phyloP scores from a whole-genome alignment of 345 rosid genomes.

The Camelina neglecta region DNA sequence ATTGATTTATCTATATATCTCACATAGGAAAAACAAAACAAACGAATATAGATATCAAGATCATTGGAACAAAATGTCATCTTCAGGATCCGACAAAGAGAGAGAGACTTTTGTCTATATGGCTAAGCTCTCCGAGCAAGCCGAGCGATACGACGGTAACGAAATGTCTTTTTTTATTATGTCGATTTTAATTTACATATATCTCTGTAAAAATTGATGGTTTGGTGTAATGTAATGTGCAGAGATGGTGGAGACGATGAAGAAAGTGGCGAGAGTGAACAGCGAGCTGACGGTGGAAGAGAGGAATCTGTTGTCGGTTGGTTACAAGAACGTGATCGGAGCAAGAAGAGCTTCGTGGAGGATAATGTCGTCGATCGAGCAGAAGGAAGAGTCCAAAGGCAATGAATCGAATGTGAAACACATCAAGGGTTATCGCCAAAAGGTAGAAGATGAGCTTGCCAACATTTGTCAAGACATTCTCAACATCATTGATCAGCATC shows the following conservation, averaged over 20 bases:
- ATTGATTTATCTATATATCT: not conserved
- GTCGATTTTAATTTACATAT: not conserved
- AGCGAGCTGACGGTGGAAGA: conserved; percentile 95
- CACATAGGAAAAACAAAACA: not conserved
- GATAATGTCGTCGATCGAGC: conserved; percentile 96
- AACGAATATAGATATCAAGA: not conserved
- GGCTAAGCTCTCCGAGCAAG: conserved; percentile 97
- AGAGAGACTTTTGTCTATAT: conserved; percentile 81
- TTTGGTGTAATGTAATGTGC: conserved; percentile 14
- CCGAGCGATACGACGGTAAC: conserved; percentile 90
- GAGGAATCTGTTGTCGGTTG: conserved; percentile 95
- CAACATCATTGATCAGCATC: conserved; percentile 81
- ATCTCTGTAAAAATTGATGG: not conserved
- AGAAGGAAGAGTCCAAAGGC: conserved; percentile 94
- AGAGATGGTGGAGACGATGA: conserved; percentile 99
- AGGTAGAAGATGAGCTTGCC: conserved; percentile 94
- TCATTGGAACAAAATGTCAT: conserved; percentile 39
- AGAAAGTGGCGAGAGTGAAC: conserved; percentile 75
- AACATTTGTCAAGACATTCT: conserved; percentile 86
- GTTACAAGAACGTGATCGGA: conserved; percentile 89
- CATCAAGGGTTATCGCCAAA: conserved; percentile 78
- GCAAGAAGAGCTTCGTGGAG: conserved; percentile 97
- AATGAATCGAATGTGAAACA: conserved; percentile 84
- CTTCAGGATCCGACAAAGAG: conserved; percentile 74
- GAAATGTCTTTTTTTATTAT: not conserved